Base-by-base conservation (phyloP, 768 basidiomycete genomes). In the Phlebiopsis flavidoalba region DNA sequence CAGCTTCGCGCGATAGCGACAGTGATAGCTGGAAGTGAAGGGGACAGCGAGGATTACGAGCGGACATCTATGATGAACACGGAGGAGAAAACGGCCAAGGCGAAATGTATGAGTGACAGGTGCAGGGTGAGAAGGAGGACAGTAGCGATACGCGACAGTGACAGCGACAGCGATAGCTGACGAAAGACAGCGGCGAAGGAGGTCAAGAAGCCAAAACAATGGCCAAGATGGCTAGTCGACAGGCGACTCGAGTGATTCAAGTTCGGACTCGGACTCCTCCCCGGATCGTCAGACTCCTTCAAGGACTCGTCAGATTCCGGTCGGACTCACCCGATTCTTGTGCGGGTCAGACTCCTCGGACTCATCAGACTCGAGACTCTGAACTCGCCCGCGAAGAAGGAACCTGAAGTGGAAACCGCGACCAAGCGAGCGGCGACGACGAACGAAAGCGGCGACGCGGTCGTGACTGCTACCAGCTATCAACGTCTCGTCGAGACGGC, bases 391-490 rank as follows among this genome's bases (percentile, higher is more conserved):
- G 14, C 40, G 24, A 26, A 50, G 22, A 58, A 46, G 72, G 63
- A 24, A 19, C 58, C 31, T 21, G 64, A 59, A 7, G 55, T 58
- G 0, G 56, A 43, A 7, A 78, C 73, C 55, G 74, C 78, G 12
- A 77, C 79, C 0, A 90, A 91, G 72, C 90, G 84, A n/a, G 69
- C 84, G 84, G 40, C 81, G 81, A n/a, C n/a, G 53, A 83, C 77
- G 0, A 75, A 79, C n/a, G 77, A 77, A 58, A 75, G 70, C 53
- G 84, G 85, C 17, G 71, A 76, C 37, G 79, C 83, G 8, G 76
- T 83, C 3, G 64, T 77, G 1, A 85, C 80, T 3, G 74, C 79
- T 15, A 75, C 78, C 75, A n/a, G 37, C 65, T 63, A n/a, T 58
- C 60, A 19, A 55, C 63, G 3, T 58, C 61, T 14, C 58, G 58